Percentiles rank a stretch among this genome's conserved stretches.
Evolutionary conservation across 2,329 filamentous ascomycete species (phyloP).

Genomic region (Dactylellina sp.): DNA sequence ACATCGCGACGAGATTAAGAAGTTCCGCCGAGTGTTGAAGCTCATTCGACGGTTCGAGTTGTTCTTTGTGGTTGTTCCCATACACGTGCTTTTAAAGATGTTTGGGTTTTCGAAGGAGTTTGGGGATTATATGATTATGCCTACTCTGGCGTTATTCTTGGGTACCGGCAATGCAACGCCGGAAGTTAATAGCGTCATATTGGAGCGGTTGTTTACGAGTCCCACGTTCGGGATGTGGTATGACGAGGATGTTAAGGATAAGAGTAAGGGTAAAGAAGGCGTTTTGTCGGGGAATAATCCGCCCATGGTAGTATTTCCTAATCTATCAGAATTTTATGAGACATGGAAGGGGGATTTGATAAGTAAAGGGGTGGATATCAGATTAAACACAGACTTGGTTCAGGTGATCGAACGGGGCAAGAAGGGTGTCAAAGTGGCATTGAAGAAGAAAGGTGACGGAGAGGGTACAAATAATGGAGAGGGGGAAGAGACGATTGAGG

Average conservation of each 20-base stretch:
- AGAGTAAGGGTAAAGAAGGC: conserved; percentile 30
- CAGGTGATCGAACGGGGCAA: conserved; percentile 68
- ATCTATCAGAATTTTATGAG: conserved; percentile 72
- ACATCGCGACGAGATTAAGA: conserved; percentile 70
- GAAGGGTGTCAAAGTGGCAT: conserved; percentile 68
- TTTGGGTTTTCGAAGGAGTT: conserved; percentile 78
- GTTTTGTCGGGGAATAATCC: conserved; percentile 68
- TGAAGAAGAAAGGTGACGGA: conserved; percentile 63
- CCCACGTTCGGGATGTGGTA: conserved; percentile 73
- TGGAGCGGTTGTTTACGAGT: conserved; percentile 69
- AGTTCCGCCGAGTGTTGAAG: conserved; percentile 70
- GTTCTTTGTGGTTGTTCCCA: conserved; percentile 72
- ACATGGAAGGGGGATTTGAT: conserved; percentile 71
- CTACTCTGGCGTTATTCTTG: conserved; percentile 78
- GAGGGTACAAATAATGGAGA: conserved; percentile 2
- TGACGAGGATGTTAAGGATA: conserved; percentile 59
- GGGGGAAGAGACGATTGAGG: conserved; percentile 62
- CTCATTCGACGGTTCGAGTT: conserved; percentile 72
- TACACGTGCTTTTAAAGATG: conserved; percentile 74
- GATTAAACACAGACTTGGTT: conserved; percentile 70
- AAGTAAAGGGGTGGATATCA: conserved; percentile 69
- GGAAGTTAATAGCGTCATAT: conserved; percentile 76
- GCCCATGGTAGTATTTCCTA: conserved; percentile 75
- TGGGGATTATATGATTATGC: conserved; percentile 76
- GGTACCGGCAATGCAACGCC: conserved; percentile 81